phyloP scores from a whole-genome alignment of 2,329 filamentous ascomycete genomes.

The Pseudogymnoascus sp. region DNA sequence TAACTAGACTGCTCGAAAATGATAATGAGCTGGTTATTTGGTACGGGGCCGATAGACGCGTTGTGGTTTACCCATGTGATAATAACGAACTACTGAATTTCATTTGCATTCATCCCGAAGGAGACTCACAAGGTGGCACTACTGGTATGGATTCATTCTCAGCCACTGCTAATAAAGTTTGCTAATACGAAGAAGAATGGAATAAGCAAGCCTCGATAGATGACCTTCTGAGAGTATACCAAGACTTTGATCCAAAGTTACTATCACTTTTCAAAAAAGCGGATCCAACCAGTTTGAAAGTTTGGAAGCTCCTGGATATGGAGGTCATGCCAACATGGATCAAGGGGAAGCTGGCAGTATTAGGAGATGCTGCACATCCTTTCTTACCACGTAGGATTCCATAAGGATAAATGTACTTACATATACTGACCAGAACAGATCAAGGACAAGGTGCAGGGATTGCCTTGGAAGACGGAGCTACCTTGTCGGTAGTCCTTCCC shows the following conservation, averaged over 20 bases:
- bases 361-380: conserved; percentile 64
- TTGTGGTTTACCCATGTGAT: conserved; percentile 43
- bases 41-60: conserved; percentile 35
- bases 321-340: conserved; percentile 49
- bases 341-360: conserved; percentile 45
- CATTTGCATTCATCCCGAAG: conserved; percentile 45
- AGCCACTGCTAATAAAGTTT: not conserved
- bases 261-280: conserved; percentile 36
- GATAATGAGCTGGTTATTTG: conserved; percentile 32
- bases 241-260: conserved; percentile 37
- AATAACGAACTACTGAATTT: conserved; percentile 41
- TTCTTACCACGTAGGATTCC: conserved; percentile 48
- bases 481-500: conserved; percentile 50
- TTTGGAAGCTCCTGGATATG: conserved; percentile 59
- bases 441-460: conserved; percentile 56
- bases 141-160: conserved; percentile 1
- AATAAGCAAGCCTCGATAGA: conserved; percentile 32
- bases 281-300: conserved; percentile 39
- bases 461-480: conserved; percentile 61
- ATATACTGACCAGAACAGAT: conserved; percentile 24
- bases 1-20: conserved; percentile 27
- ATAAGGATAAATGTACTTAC: conserved; percentile 16
- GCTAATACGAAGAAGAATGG: conserved; percentile 30
- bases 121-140: conserved; percentile 30
- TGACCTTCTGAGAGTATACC: conserved; percentile 33